These are phyloP conservation scores for Anacardium occidentale DNA, from an alignment of 345 rosid genomes.

Conservation along the genomic window DNA sequence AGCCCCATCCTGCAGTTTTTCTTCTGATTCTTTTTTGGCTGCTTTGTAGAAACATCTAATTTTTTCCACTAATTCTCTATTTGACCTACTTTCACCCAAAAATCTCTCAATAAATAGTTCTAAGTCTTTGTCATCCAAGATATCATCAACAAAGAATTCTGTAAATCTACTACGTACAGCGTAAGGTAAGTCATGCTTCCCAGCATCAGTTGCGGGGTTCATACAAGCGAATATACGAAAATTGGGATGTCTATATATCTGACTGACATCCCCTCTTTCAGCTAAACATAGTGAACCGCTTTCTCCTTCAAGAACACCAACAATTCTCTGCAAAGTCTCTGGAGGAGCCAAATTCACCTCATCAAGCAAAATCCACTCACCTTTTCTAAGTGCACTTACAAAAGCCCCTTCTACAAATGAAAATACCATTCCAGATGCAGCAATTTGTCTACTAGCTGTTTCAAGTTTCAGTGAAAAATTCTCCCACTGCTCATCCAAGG, in stretches of 20 bases:
- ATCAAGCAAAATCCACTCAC: conserved; percentile 94
- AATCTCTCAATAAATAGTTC: conserved; percentile 64
- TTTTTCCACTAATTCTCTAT: conserved; percentile 49
- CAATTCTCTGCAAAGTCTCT: conserved; percentile 84
- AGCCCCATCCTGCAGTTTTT: conserved; percentile 96
- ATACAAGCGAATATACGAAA: conserved; percentile 91
- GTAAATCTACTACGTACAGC: conserved; percentile 81
- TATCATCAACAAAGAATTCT: conserved; percentile 84
- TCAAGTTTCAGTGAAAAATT: conserved; percentile 50
- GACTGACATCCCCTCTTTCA: conserved; percentile 83
- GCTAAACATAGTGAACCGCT: conserved; percentile 87
- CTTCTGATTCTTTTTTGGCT: conserved; percentile 74
- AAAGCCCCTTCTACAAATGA: conserved; percentile 97
- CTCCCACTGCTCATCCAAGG: conserved; percentile 54
- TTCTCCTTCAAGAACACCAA: conserved; percentile 92
- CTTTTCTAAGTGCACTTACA: conserved; percentile 81
- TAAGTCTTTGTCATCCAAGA: conserved; percentile 68
- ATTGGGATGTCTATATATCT: conserved; percentile 64
- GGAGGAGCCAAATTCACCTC: conserved; percentile 96
- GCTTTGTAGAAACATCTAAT: conserved; percentile 70
- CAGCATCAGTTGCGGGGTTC: conserved; percentile 99
- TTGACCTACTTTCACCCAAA: conserved; percentile 54
- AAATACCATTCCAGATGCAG: conserved; percentile 81
- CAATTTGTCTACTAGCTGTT: conserved; percentile 51
- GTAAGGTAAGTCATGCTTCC: conserved; percentile 84